Base-by-base conservation (phyloP, 306 rosid species). In the Rosa lucieae region DNA sequence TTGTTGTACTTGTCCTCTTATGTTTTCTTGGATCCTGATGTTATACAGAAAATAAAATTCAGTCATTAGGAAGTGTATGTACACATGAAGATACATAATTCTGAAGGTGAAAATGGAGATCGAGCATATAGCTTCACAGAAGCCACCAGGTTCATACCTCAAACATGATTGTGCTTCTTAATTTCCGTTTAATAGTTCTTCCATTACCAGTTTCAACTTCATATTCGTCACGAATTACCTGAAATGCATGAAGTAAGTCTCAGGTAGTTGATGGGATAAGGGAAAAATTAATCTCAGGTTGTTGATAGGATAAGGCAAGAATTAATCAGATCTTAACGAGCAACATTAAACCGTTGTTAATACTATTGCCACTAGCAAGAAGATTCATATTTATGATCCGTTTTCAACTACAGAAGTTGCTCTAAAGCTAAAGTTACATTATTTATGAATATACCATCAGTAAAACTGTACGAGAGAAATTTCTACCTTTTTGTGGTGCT, bases 121-220 rank as follows among this genome's bases (percentile, higher is more conserved):
- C 35, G 29, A 66, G 26, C 1, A 77, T 8, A 46, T 56, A 20
- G 65, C 44, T 77, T 78, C 66, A 35, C 17, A 47, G 70, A 82
- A 83, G 72, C 44, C 70, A 75, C 61, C 18, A 75, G 77, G 76
- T 72, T 71, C 89, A 73, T 85, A 87, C 99, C 93, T 91, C 96
- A 81, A 91, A 91, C 93, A 95, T 82, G 76, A 95, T 97, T 67
- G 98, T 92, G 32, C 32, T 29, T 29, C 32, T 29, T 1, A 1
- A 29, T 29, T 29, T 94, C 82, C 95, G 89, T 82, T 91, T 95
- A 82, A 90, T 84, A 75, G 94, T 90, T 88, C 96, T 88, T 81
- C 99, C 99, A 85, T 95, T 93, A 72, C 91, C 84, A 86, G 99
- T 95, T 87, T 95, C 98, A 68, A 92, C 96, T 87, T 93, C 96